Base-by-base conservation (phyloP, 2,329 filamentous ascomycete species). In the Rutstroemia sp. region DNA sequence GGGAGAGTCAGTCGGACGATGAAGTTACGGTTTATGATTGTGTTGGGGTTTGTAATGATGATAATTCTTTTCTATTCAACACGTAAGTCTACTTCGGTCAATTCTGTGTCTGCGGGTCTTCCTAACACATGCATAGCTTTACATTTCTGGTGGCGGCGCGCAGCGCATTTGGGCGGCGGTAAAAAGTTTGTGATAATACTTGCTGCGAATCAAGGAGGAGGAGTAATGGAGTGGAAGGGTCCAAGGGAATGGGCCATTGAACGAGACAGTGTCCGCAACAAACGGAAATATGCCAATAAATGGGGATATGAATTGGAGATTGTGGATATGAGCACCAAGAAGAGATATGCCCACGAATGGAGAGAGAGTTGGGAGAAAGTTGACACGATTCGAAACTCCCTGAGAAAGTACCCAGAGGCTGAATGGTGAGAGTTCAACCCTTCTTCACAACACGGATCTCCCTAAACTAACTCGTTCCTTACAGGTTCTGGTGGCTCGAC, bases 401-500 rank as follows among this genome's bases (percentile, higher is more conserved):
- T 99, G 80, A 83, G 85, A 70, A 96, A 96, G 71, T 96, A 97
- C 69, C 94, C 94, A 27, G 81, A 95, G 62, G 94, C 92, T 37
- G 92, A 99, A 77, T 99, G 94, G 94, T 96, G 78, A 73, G 73
- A 49, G 4, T 5, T 49, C 23, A 23, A 23, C 23, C 18, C 21
- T 6, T n/a, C 19, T 16, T 46, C 14, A 27, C 38, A 37, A 45
- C 42, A 5, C 25, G 34, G n/a, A 16, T 41, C 18, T 9, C 39
- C 39, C 42, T 52, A 42, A 49, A 60, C 34, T 58, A 52, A 51
- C 65, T 75, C 66, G 74, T 59, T 48, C n/a, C 53, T 44, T 49
- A n/a, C 69, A 96, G 92, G 92, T 94, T 99, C 68, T 99, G 94
- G 94, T 99, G 94, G 92, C 79, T 99, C 57, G 94, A 99, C 71